Percentiles rank a stretch among this genome's conserved stretches.
These are phyloP conservation scores for Lentinus tigrinus DNA, from an alignment of 768 basidiomycete species.

Conservation along the genomic window DNA sequence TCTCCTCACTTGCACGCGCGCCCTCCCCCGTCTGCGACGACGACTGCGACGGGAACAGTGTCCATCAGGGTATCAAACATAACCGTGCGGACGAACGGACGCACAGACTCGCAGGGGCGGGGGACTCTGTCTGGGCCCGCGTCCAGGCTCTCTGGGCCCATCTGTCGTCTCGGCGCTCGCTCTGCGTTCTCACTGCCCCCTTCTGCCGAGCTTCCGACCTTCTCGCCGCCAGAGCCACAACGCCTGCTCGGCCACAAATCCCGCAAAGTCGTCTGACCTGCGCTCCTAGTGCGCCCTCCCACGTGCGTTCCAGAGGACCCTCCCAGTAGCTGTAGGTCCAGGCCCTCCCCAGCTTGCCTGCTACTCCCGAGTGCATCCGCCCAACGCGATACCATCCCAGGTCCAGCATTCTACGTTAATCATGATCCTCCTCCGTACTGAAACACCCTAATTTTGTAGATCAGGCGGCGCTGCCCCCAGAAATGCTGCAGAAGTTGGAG, in stretches of 20 bases:
- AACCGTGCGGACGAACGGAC: neutral
- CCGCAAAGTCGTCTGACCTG: neutral
- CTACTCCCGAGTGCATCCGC: too few relatives aligned
- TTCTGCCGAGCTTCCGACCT: neutral
- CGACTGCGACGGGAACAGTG: neutral
- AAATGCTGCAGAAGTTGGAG: too few relatives aligned
- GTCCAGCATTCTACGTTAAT: too few relatives aligned
- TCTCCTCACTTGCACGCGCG: neutral
- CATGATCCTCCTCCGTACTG: too few relatives aligned
- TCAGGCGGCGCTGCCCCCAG: too few relatives aligned
- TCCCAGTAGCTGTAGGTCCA: neutral
- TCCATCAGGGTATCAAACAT: neutral
- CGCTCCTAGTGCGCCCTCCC: neutral
- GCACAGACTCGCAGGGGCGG: neutral
- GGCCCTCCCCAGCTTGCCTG: neutral
- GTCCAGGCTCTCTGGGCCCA: neutral
- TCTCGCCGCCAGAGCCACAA: conserved; percentile 5
- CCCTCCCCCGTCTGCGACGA: neutral
- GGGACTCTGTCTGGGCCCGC: neutral
- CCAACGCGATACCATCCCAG: too few relatives aligned
- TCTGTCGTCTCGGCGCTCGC: neutral
- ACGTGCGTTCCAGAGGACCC: neutral
- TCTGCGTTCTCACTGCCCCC: neutral
- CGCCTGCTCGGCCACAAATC: neutral
- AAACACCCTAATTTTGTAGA: too few relatives aligned